phyloP scores from a whole-genome alignment of 2,329 filamentous ascomycete species.

The Pestalotiopsis fici region DNA sequence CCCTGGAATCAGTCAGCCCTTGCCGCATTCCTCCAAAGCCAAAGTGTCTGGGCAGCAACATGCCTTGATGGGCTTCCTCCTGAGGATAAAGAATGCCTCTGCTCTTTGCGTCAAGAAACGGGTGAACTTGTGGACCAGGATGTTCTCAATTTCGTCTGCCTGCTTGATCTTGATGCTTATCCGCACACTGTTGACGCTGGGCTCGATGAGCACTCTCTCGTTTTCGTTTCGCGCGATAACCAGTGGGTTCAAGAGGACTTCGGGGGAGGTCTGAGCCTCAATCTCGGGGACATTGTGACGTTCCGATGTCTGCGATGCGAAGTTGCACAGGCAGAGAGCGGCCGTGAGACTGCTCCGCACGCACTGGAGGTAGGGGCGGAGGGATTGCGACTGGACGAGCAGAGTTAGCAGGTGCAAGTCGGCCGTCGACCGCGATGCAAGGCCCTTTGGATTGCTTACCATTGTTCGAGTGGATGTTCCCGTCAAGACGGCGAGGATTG shows the following conservation, averaged over 20 bases:
- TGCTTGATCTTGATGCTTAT: constrained; percentile 99
- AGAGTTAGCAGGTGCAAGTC: constrained; percentile 20
- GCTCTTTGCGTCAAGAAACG: constrained; percentile 94
- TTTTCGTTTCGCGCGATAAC: constrained; percentile 95
- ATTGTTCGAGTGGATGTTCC: neutral
- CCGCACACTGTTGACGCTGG: constrained; percentile 93
- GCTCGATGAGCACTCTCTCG: constrained; percentile 93
- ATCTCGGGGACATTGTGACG: constrained; percentile 98
- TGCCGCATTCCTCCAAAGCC: neutral
- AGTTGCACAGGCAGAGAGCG: constrained; percentile 92
- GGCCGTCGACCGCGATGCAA: neutral
- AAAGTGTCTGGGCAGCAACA: constrained; percentile 16
- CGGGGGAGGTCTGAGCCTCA: constrained; percentile 88
- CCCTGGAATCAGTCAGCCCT: constrained; percentile 56
- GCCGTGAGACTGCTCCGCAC: constrained; percentile 93
- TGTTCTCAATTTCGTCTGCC: constrained; percentile 97
- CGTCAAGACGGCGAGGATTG: constrained; percentile 19
- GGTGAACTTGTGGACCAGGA: constrained; percentile 97
- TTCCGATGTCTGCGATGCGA: constrained; percentile 95
- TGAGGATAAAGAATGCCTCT: constrained; percentile 94
- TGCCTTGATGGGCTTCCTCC: constrained; percentile 94
- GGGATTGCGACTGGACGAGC: constrained; percentile 81
- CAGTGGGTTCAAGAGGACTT: constrained; percentile 89
- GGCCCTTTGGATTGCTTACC: neutral
- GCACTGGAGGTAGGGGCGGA: constrained; percentile 94